Percentiles rank a stretch among this genome's conserved stretches.
Evolutionary conservation across 1,284 basidiomycete species (phyloP).

Genomic region (Ceratobasidium sp.): DNA sequence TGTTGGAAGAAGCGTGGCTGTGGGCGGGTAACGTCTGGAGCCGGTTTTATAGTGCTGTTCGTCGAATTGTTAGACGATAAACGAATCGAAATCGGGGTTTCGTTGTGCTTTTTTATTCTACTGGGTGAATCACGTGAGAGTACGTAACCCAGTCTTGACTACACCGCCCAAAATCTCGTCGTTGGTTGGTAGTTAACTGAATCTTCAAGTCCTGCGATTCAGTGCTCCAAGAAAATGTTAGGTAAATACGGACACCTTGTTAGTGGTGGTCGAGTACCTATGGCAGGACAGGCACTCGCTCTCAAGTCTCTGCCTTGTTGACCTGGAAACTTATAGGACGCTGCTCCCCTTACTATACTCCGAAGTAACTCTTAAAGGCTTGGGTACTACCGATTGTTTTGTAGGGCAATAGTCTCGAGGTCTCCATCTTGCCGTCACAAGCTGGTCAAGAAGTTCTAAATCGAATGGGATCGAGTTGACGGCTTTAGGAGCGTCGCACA

Average conservation of each 20-base stretch:
- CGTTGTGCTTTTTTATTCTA: neutral
- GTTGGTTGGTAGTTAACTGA: neutral
- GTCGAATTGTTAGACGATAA: conserved; percentile 31
- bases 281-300: neutral
- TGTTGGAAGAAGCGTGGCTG: conserved; percentile 52
- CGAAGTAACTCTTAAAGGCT: neutral
- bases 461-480: neutral
- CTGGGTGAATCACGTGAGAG: neutral
- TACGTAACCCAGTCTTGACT: neutral
- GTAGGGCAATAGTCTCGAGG: neutral
- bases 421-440: neutral
- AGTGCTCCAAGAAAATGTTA: neutral
- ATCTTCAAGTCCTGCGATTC: neutral
- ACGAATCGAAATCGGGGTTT: neutral
- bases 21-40: conserved; percentile 44
- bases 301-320: neutral
- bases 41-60: neutral
- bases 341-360: neutral
- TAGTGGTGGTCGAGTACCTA: neutral
- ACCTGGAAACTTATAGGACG: neutral
- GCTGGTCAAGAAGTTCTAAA: conserved; percentile 2
- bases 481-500: neutral
- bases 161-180: neutral
- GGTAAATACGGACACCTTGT: neutral
- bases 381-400: neutral